Conservation (phyloP, 345 rosid genomes). For the Arabis hirsuta region DNA sequence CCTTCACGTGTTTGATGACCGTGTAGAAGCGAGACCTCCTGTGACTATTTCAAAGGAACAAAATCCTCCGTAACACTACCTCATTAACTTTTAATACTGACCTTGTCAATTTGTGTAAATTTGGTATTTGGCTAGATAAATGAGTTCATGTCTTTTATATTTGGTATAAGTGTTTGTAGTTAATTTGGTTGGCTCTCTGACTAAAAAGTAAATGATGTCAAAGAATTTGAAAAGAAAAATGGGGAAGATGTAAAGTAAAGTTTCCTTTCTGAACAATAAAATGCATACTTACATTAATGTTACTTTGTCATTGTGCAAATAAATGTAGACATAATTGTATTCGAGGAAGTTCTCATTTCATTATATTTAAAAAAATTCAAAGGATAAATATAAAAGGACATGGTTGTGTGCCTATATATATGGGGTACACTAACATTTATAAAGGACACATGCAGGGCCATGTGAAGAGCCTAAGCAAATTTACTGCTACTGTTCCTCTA, state of each 20-base stretch:
- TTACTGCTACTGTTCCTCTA: slow-evolving; percentile 32
- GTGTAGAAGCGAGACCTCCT: no score
- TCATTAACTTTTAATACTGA: no score
- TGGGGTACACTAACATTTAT: slow-evolving; percentile 45
- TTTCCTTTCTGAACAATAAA: slow-evolving; percentile 35
- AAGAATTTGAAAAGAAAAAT: slow-evolving; percentile 18
- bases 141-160: not conserved
- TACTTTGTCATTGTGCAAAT: slow-evolving; percentile 36
- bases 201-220: slow-evolving; percentile 30
- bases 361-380: not conserved
- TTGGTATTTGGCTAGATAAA: not conserved
- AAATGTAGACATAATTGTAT: slow-evolving; percentile 25
- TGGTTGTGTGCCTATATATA: slow-evolving; percentile 32
- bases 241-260: slow-evolving; percentile 35
- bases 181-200: slow-evolving; percentile 5
- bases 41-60: no score
- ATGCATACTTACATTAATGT: slow-evolving; percentile 36
- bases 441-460: slow-evolving; percentile 48
- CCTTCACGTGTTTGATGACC: no score
- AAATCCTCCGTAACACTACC: no score
- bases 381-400: slow-evolving; percentile 15
- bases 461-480: slow-evolving; percentile 40
- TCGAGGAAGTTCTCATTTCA: slow-evolving; percentile 25
- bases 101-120: not conserved
- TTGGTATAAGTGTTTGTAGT: not conserved